Conservation (phyloP, 2,329 filamentous ascomycete species). For the Alternaria arborescens region DNA sequence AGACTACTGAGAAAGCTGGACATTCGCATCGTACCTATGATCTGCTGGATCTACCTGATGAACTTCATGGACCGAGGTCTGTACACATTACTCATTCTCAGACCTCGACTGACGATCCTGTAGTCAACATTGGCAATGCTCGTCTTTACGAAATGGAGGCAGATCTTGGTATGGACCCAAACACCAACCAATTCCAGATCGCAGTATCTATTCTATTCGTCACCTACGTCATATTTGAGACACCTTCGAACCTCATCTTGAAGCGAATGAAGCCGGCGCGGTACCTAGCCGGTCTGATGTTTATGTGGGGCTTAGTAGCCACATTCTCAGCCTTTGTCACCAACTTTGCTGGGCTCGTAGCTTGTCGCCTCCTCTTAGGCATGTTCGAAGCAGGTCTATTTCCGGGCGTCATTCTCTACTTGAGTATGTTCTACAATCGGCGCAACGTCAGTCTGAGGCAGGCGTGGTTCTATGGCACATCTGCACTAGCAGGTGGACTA, state of each 20-base stretch:
- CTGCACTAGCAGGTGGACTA: slow-evolving; percentile 63
- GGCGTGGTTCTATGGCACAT: slow-evolving; percentile 63
- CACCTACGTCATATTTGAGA: slow-evolving; percentile 51
- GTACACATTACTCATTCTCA: neutral
- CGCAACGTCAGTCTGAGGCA: slow-evolving; percentile 60
- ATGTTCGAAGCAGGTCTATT: slow-evolving; percentile 41
- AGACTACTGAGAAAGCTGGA: slow-evolving; percentile 61
- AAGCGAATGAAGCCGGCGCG: slow-evolving; percentile 47
- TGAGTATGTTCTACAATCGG: slow-evolving; percentile 41
- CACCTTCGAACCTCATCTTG: slow-evolving; percentile 37
- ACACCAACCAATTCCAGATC: slow-evolving; percentile 33
- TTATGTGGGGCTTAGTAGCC: slow-evolving; percentile 36
- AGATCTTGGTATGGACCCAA: slow-evolving; percentile 27
- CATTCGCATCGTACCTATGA: slow-evolving; percentile 59
- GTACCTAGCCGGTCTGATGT: slow-evolving; percentile 34
- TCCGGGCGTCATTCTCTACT: slow-evolving; percentile 37
- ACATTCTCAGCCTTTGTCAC: slow-evolving; percentile 38
- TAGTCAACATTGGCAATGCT: slow-evolving; percentile 55
- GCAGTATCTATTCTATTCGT: slow-evolving; percentile 36
- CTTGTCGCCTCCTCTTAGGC: slow-evolving; percentile 40
- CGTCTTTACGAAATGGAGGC: slow-evolving; percentile 27
- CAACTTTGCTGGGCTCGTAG: slow-evolving; percentile 38
- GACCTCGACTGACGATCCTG: neutral
- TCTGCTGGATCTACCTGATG: slow-evolving; percentile 64
- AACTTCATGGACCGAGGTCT: slow-evolving; percentile 58